A percentile compares a stretch with the other conserved stretches of the same genome.
Conservation (phyloP, 2,329 filamentous ascomycete species). For the Trichoderma sp. region DNA sequence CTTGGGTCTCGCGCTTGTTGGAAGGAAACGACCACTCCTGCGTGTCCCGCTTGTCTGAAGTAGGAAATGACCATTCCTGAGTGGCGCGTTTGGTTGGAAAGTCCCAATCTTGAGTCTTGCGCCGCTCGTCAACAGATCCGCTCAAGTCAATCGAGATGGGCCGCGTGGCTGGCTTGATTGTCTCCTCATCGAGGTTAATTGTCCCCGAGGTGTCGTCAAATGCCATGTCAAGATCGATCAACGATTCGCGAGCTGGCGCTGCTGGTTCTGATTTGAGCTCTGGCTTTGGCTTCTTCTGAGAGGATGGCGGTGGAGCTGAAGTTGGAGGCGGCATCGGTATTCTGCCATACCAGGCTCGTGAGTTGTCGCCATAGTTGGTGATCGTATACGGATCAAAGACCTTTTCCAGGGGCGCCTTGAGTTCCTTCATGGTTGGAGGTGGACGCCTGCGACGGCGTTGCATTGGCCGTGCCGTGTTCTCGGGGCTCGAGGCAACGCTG, state of each 20-base stretch:
- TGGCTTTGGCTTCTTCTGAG: conserved; percentile 6
- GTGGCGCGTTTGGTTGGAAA: conserved; percentile 14
- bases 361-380: conserved; percentile 47
- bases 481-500: conserved; percentile 13
- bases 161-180: conserved; percentile 16
- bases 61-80: conserved; percentile 27
- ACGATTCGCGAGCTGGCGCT: conserved; percentile 34
- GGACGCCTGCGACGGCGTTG: conserved; percentile 38
- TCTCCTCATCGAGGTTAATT: conserved; percentile 17
- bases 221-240: conserved; percentile 48
- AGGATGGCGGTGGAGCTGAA: conserved; percentile 43
- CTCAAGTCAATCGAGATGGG: conserved; percentile 19
- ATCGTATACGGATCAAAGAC: conserved; percentile 49
- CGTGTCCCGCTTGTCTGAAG: conserved; percentile 34
- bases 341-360: conserved; percentile 42
- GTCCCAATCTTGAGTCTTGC: conserved; percentile 16
- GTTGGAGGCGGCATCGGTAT: conserved; percentile 33
- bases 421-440: conserved; percentile 42
- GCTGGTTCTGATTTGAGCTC: not conserved
- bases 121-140: conserved; percentile 13
- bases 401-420: conserved; percentile 45
- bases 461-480: conserved; percentile 2
- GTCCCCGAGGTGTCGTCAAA: conserved; percentile 30
- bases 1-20: conserved; percentile 12
- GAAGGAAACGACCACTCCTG: conserved; percentile 39